Conservation (phyloP, 331 rosid genomes). For the Saraca asoca region DNA sequence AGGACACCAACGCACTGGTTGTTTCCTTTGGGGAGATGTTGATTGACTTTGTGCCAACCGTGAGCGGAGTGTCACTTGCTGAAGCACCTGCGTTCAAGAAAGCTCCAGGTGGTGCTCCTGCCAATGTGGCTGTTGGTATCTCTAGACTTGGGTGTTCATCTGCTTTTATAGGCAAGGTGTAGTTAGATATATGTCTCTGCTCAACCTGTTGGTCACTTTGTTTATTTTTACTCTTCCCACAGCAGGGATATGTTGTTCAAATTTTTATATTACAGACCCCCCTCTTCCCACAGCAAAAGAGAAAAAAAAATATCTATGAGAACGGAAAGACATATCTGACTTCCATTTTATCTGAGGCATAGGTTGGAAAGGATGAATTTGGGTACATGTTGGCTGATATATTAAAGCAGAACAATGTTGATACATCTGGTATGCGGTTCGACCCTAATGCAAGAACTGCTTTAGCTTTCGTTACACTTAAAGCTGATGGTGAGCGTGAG, state of each 20-base stretch:
- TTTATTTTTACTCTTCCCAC: too few relatives aligned
- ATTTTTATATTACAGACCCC: too few relatives aligned
- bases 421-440: slow-evolving; percentile 71
- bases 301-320: slow-evolving; percentile 16
- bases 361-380: slow-evolving; percentile 93
- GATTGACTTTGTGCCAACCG: slow-evolving; percentile 91
- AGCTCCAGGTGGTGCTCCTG: slow-evolving; percentile 98
- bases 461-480: slow-evolving; percentile 78
- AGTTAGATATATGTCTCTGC: slow-evolving; percentile 2
- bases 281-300: neutral
- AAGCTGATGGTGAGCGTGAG: slow-evolving; percentile 90
- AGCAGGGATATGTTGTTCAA: too few relatives aligned
- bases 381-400: slow-evolving; percentile 75
- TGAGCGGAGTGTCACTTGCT: slow-evolving; percentile 82
- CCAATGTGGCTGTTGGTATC: slow-evolving; percentile 90
- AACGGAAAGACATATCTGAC: slow-evolving; percentile 16
- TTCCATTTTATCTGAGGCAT: slow-evolving; percentile 21
- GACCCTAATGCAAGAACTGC: slow-evolving; percentile 84
- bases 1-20: slow-evolving; percentile 55
- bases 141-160: slow-evolving; percentile 80
- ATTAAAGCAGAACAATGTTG: slow-evolving; percentile 65
- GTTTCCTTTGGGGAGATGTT: slow-evolving; percentile 90
- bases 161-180: slow-evolving; percentile 88
- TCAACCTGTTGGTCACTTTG: neutral
- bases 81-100: slow-evolving; percentile 90